Base-by-base conservation (phyloP, 2,329 filamentous ascomycete genomes). In the Sordariomycetes sp. region DNA sequence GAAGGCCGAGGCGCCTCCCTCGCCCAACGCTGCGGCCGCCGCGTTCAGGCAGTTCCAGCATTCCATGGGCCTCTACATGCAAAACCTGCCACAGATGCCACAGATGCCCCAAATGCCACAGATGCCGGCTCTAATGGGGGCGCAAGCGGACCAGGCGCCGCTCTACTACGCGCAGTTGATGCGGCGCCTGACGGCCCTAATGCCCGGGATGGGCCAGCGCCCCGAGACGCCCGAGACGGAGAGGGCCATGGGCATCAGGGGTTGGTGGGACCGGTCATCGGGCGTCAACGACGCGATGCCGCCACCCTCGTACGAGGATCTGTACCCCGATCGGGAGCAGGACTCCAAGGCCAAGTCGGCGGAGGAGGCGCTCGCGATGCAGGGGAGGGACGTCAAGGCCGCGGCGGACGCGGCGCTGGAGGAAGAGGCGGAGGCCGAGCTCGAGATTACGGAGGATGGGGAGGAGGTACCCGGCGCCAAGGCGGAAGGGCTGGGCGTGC, bases 231-330 rank as follows among this genome's bases (percentile, higher is more conserved):
- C 65, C 17, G 69, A 57, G 35, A 15, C 56, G 13, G 53, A 54
- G 13, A 59, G 68, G 53, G 61, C 68, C 45, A 67, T 74, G 57
- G 78, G 82, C 56, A 50, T 50, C 12, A 74, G 74, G 62, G 77
- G 78, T 59, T 88, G 86, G 85, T 88, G 84, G 80, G 84, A 86
- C 65, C 71, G 85, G 32, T 77, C 85, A 52, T 81, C 82, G 10
- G 71, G 76, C 42, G 72, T 71, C 45, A 70, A 50, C 45, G 45
- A 50, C 45, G 22, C 80, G 10, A 72, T 76, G 3, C 75, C 80
- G 35, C 87, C 87, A 10, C 89, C 89, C 10, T 81, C 89, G 0
- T 94, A 94, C 62, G 84, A 90, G 56, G 89, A 91, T 53, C 80
- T 94, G 32, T 94, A 84, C 67, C 88, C 87, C 1, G 72, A 73